Conservation (phyloP, 257 asterid species). For the Ophiorrhiza pumila region DNA sequence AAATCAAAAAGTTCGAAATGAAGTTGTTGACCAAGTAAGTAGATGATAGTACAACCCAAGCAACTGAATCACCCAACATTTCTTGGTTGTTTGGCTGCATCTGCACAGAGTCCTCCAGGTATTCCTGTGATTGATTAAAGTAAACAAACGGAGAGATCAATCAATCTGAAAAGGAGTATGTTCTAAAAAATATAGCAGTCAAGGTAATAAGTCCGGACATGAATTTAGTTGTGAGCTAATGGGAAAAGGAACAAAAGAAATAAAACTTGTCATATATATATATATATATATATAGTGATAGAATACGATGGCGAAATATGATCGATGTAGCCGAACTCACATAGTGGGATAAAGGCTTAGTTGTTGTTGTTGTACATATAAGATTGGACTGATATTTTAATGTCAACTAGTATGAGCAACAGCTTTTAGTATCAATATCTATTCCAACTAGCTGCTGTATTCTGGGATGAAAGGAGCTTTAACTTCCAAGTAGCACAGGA, state of each 20-base stretch:
- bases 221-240: background rate
- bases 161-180: background rate
- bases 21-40: conserved; percentile 91
- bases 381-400: no score
- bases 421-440: background rate
- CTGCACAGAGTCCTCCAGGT: conserved; percentile 62
- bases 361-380: no score
- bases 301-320: no score
- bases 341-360: no score
- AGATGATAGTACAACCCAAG: conserved; percentile 95
- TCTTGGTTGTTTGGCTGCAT: conserved; percentile 62
- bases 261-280: no score
- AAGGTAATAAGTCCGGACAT: no score
- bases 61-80: conserved; percentile 85
- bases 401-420: no score
- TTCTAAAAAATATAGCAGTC: background rate
- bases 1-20: conserved; percentile 92
- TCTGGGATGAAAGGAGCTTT: background rate
- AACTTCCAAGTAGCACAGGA: no score
- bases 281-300: no score
- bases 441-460: background rate
- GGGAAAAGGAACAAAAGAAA: background rate
- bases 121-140: conserved; percentile 48
- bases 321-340: no score
- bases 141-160: background rate